Evolutionary conservation across 768 basidiomycete species (phyloP).

Genomic region (Lyophyllum semitale): DNA sequence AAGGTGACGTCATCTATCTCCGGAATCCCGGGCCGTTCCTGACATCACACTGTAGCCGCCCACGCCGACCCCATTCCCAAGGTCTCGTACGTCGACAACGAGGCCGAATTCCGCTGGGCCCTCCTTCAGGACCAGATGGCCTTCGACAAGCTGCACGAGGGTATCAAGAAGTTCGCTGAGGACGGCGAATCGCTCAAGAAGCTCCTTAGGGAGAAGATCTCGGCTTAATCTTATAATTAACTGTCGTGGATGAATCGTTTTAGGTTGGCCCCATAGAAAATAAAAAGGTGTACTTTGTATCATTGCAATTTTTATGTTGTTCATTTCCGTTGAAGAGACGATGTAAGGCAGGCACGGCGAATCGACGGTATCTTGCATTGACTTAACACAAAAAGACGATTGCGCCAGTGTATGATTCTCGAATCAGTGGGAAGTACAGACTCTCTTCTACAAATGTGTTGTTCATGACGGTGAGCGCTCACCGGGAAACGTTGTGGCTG

Average conservation of each 20-base stretch:
- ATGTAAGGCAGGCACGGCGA: too few species aligned
- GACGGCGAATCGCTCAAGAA: constrained; percentile 90
- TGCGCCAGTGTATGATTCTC: too few species aligned
- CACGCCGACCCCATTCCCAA: constrained; percentile 69
- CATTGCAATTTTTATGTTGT: background rate
- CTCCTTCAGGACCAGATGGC: constrained; percentile 95
- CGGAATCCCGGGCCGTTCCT: constrained; percentile 1
- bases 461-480: too few species aligned
- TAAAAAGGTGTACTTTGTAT: background rate
- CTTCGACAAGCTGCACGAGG: constrained; percentile 98
- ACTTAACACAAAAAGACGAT: too few species aligned
- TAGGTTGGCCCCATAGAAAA: background rate
- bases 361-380: too few species aligned
- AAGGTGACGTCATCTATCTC: constrained; percentile 44
- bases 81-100: constrained; percentile 86
- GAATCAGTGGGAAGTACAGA: too few species aligned
- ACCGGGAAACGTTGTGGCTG: too few species aligned
- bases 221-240: constrained; percentile 35
- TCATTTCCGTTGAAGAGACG: too few species aligned
- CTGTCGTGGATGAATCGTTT: background rate
- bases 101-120: constrained; percentile 94
- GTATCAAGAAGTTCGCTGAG: constrained; percentile 97
- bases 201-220: constrained; percentile 70
- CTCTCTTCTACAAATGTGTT: too few species aligned
- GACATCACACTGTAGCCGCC: constrained; percentile 38